These are phyloP conservation scores for Leccinum fuscescens DNA, from an alignment of 1,284 basidiomycete genomes.

Conservation along the genomic window DNA sequence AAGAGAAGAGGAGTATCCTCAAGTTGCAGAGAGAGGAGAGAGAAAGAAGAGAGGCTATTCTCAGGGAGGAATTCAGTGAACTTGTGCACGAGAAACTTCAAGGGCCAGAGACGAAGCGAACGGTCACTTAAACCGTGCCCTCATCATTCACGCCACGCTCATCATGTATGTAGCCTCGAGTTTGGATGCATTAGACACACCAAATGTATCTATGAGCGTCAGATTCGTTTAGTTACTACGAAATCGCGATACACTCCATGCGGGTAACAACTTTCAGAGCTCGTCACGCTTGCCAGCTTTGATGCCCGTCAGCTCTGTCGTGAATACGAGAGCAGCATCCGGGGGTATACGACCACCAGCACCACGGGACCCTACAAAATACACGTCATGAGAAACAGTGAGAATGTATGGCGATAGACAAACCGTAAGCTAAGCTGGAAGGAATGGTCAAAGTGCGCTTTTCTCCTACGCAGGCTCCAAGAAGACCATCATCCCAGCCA, in stretches of 20 bases:
- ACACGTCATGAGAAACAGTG: neutral
- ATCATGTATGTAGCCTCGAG: neutral
- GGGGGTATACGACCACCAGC: slow-evolving; percentile 80
- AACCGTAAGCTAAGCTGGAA: slow-evolving; percentile 76
- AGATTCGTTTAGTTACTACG: neutral
- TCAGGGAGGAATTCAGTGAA: slow-evolving; percentile 79
- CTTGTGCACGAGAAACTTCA: slow-evolving; percentile 75
- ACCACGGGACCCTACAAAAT: slow-evolving; percentile 64
- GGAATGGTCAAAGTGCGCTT: slow-evolving; percentile 92
- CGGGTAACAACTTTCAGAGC: slow-evolving; percentile 26
- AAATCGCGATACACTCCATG: neutral
- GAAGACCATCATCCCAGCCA: slow-evolving; percentile 79
- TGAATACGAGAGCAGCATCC: slow-evolving; percentile 84
- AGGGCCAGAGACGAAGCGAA: slow-evolving; percentile 30
- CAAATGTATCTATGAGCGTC: neutral
- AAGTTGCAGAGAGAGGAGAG: slow-evolving; percentile 93
- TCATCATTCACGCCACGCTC: neutral
- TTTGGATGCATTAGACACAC: neutral
- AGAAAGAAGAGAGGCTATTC: slow-evolving; percentile 80
- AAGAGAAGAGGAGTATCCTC: slow-evolving; percentile 93
- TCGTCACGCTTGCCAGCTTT: slow-evolving; percentile 40
- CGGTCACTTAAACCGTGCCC: slow-evolving; percentile 1
- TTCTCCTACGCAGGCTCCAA: slow-evolving; percentile 87
- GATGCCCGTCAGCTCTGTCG: slow-evolving; percentile 74
- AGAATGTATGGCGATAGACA: slow-evolving; percentile 28